Base-by-base conservation (phyloP, 129 eudicot genomes). In the carrot (Daucus carota) region DNA sequence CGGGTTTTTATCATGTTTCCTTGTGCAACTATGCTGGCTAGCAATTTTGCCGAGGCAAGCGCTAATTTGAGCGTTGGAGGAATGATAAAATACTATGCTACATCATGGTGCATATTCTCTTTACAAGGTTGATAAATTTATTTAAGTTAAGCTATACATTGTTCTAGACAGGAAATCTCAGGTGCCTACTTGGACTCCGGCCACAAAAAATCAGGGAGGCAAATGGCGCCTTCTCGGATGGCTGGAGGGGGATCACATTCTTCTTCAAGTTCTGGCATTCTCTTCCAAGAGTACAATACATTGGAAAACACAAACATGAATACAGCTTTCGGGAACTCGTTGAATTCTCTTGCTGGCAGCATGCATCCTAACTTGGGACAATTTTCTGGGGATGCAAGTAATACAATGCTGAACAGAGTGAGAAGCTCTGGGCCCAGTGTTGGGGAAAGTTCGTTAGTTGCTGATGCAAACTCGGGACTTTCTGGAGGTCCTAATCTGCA, bases 391-490 rank as follows among this genome's bases (percentile, higher is more conserved):
- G 98, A 91, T 76, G 81, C 82, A 33, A 88, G 81, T 48, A 88
- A 90, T 70, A 75, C 87, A 47, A 59, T 83, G 47, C 71, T 90
- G 79, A 87, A 88, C 44, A 86, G 89, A 44, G 81, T 83, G 74
- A 86, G 79, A 79, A 86, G 80, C 76, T 88, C 96, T 3, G 97
- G 88, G 48, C 87, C 90, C n/a, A 91, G 93, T n/a, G n/a, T n/a
- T 86, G 93, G 96, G 52, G 98, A 93, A 40, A 91, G 97, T 81
- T 94, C 97, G 52, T 82, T 91, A 79, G 96, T 91, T 12, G 89
- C 99, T 74, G 97, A 91, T 89, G 96, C 99, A 76, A 94, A 91
- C 79, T 93, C 98, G 3, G 97, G 86, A 31, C 90, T 91, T 82
- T 93, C 96, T 63, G 98, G 95, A 34, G 98, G 97, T 67, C 96